Evolutionary conservation across 75 land plant species (phyloP), one percentile per base, ranked within the genome.

Genomic region (Pinus taeda): DNA sequence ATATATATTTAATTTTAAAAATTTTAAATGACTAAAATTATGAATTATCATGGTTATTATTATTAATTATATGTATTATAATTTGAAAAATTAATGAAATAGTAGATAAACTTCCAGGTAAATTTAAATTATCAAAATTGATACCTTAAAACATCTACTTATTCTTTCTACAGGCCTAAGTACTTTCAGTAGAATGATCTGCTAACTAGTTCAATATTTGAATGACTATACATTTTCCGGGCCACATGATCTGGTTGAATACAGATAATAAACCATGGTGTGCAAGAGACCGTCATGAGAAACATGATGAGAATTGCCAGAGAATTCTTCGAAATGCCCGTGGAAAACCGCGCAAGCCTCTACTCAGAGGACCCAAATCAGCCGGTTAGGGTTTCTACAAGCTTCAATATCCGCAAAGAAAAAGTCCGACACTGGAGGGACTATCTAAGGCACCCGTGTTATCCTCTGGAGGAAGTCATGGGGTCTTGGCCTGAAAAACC

Each of bases 201-300:
- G 6, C 45, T 42, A 42, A 33, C 45, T 42, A 6, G 49, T 49
- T 49, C 12, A 11, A 60, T 21, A 21, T 2, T 2, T 21, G 0
- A 9, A 22, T 26, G 11, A 24, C 22, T n/a, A 2, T 24, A 9
- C 13, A 0, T 62, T 62, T 62, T 62, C 15, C 15, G 3, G 14
- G 3, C 4, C 3, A 12, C 24, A 26, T 26, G 6, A 14, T 33
- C 17, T 65, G 42, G 5, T 65, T 36, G 39, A 45, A 11, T 39
- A 2, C 78, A 78, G 79, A 24, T 79, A 11, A 36, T 81, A 3
- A 81, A 79, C 30, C 82, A 81, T 42, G 74, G 82, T 21, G 57
- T 81, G 20, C 56, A 74, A 4, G 42, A 39, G 59, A 24, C 57
- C 15, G 22, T 79, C 22, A 66, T 81, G 36, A 53, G 71, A 17